phyloP scores from a whole-genome alignment of 805 yeast genomes.

The Ogataea zsoltii region DNA sequence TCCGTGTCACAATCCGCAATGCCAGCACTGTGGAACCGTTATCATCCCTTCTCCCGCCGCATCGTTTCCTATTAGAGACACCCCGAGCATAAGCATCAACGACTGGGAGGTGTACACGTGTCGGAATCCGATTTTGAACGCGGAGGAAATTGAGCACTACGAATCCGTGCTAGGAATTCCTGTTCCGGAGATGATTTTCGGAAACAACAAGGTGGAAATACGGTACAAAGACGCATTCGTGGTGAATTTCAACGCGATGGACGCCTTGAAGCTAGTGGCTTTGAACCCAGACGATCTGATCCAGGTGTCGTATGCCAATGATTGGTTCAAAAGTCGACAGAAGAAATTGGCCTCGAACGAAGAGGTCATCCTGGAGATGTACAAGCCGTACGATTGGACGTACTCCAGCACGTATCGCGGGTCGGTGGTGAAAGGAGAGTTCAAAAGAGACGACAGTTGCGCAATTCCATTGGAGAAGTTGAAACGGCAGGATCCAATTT shows the following conservation, averaged over 20 bases:
- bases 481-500: slow-evolving; percentile 72
- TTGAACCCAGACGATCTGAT: slow-evolving; percentile 45
- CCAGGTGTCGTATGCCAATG: slow-evolving; percentile 82
- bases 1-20: slow-evolving; percentile 35
- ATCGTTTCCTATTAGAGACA: slow-evolving; percentile 58
- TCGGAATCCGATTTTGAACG: slow-evolving; percentile 74
- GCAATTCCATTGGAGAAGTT: slow-evolving; percentile 71
- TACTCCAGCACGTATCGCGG: slow-evolving; percentile 83
- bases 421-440: slow-evolving; percentile 32
- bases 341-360: slow-evolving; percentile 34
- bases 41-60: slow-evolving; percentile 79
- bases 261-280: slow-evolving; percentile 64
- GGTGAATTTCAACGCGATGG: slow-evolving; percentile 74
- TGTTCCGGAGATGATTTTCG: slow-evolving; percentile 97
- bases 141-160: slow-evolving; percentile 70
- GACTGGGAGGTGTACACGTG: slow-evolving; percentile 77
- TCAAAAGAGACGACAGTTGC: slow-evolving; percentile 29
- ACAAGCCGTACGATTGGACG: slow-evolving; percentile 95
- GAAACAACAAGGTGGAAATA: slow-evolving; percentile 65
- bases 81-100: slow-evolving; percentile 67
- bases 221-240: slow-evolving; percentile 22
- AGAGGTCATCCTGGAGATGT: slow-evolving; percentile 52
- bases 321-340: slow-evolving; percentile 61
- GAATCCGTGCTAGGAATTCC: slow-evolving; percentile 71
- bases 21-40: slow-evolving; percentile 67